Evolutionary conservation across 2,329 filamentous ascomycete species (phyloP), one percentile per base, ranked within the genome.

Genomic region (Coniochaeta ligniaria): DNA sequence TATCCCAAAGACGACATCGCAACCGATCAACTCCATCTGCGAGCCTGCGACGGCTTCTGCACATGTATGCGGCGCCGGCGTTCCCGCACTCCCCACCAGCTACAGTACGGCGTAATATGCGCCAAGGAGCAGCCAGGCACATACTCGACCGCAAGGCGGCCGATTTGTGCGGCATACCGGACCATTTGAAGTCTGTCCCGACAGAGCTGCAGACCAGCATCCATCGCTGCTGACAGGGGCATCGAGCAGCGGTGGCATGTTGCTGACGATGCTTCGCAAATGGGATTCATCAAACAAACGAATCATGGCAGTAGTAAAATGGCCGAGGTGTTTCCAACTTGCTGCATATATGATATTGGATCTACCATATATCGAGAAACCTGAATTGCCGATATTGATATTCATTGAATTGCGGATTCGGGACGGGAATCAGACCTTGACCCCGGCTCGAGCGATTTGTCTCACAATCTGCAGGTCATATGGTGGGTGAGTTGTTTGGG

Each of bases 391-490:
- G 47, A 28, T 52, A 22, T 47, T 47, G 6, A 47, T 47, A 52
- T 52, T 52, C 47, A 52, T 52, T 52, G 47, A 11, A 52, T n/a
- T 52, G 47, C 47, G 14, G 47, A 52, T 52, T 28, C 47, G 47
- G 47, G 47, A 52, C 47, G 47, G 47, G 47, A 52, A 28, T 52
- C 47, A 31, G 43, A 52, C 47, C 24, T 31, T 31, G 26, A 52
- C 24, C 47, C 47, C 58, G 60, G 24, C 20, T 55, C 35, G 45
- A 28, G 50, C 14, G 54, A 59, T 36, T 20, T 22, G 26, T 58
- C 50, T 36, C 50, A 38, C n/a, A 58, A 56, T 16, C 62, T 65
- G 62, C 60, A 63, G 59, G 59, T 61, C 57, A 61, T 43, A 47
- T 12, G 47, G 43, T 47, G 47, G 47, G 14, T 28, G 24, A 28